Evolutionary conservation across 768 basidiomycete species (phyloP), one percentile per base, ranked within the genome.

Genomic region (Inosperma sp.): DNA sequence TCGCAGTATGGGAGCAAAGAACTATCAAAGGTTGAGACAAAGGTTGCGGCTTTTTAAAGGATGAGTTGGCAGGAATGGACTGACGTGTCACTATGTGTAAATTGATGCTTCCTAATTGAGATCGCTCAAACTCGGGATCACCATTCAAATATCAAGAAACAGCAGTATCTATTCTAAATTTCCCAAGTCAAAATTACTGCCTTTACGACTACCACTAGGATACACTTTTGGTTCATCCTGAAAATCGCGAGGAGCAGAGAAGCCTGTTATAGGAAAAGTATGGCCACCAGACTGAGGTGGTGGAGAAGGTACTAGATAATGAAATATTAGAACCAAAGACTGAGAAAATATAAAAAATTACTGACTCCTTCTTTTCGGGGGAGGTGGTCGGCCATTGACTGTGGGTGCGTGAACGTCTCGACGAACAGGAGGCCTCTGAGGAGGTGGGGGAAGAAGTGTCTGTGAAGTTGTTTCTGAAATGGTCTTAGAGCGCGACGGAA

Each of bases 231-330:
- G 58, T 26, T 63, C 70, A 5, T 65, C 60, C 29, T 64, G 63
- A 64, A 90, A 92, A 22, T 73, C 72, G 33, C 88, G 79, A 4
- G 90, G 90, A 12, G 82, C 81, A 1, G 90, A 90, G 62, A 92
- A 90, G 44, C 83, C 87, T 12, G 72, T 69, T n/a, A 83, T 78
- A 6, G 87, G 88, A 62, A 90, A 93, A 13, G 74, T 82, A 60
- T 88, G 84, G 19, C 74, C 65, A 7, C 88, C 88, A 34, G 76
- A 78, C 48, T 74, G 80, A 2, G 88, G 79, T 21, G 77, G 74
- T 39, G 78, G 77, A 4, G 78, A 76, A 22, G 73, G 74, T 22
- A 78, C 77, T 78, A 35, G 21, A 44, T 49, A 39, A 39, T 46
- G 31, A 42, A 57, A 34, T 45, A 31, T 43, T 51, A 62, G 37